These are phyloP conservation scores for Pelagophyceae sp. DNA, from an alignment of 352 stramenopile genomes.

Conservation along the genomic window DNA sequence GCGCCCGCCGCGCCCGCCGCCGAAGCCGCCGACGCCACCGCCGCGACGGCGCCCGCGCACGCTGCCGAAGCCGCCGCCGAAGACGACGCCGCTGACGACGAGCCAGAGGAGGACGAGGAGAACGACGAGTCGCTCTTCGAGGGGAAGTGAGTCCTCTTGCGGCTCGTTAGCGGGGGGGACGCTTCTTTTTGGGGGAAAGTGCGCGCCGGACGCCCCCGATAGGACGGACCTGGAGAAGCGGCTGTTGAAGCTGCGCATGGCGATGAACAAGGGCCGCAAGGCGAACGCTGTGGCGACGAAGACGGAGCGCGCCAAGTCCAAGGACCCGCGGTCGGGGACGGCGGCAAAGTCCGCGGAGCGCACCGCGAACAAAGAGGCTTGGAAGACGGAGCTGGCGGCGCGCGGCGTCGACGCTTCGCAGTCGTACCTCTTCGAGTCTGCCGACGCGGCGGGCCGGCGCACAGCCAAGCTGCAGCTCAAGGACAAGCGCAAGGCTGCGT, in stretches of 20 bases:
- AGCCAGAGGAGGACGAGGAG: constrained; percentile 26
- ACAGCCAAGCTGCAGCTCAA: constrained; percentile 39
- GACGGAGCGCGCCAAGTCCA: constrained; percentile 12
- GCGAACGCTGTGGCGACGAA: constrained; percentile 24
- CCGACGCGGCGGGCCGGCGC: constrained; percentile 33
- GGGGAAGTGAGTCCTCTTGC: too few species aligned
- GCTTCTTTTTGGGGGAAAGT: too few species aligned
- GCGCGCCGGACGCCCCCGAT: too few species aligned
- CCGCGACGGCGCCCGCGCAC: constrained; percentile 30
- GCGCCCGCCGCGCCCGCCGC: constrained; percentile 23
- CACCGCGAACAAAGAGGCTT: not conserved
- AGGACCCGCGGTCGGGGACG: not conserved
- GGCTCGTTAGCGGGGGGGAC: too few species aligned
- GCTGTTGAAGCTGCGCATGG: constrained; percentile 26
- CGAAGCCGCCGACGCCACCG: constrained; percentile 25
- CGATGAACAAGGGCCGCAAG: constrained; percentile 31
- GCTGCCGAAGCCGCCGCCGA: constrained; percentile 24
- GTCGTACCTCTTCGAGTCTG: constrained; percentile 44
- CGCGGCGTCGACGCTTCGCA: constrained; percentile 46
- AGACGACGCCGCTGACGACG: constrained; percentile 19
- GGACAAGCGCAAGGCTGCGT: constrained; percentile 37
- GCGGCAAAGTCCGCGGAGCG: not conserved
- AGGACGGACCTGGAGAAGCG: constrained; percentile 14
- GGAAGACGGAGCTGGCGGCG: constrained; percentile 42
- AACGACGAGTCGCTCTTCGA: constrained; percentile 18